Evolutionary conservation across 2,329 filamentous ascomycete genomes (phyloP).

Genomic region (Sporothrix protearum): DNA sequence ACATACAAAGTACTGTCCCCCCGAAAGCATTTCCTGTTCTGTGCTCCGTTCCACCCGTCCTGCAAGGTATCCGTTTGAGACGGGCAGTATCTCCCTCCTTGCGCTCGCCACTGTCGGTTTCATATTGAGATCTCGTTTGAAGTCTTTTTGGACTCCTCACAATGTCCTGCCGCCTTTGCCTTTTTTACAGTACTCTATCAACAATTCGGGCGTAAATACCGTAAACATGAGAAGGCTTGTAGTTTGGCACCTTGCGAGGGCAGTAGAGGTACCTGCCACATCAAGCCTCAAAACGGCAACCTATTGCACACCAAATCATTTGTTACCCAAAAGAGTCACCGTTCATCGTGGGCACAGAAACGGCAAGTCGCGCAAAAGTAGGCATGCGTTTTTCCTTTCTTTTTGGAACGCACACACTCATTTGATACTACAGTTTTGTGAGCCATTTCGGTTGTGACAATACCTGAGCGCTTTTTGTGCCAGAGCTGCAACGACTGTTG

Average conservation of each 20-base stretch:
- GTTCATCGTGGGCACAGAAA: background rate
- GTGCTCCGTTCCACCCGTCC: constrained; percentile 8
- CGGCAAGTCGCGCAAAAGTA: background rate
- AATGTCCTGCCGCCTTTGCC: background rate
- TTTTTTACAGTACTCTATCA: background rate
- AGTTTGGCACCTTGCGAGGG: background rate
- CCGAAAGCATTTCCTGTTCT: background rate
- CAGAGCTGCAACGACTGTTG: background rate
- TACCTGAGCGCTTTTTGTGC: background rate
- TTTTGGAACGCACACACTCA: too few relatives aligned
- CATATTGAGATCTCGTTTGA: constrained; percentile 4
- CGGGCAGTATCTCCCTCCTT: background rate
- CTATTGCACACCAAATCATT: background rate
- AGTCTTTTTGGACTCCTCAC: background rate
- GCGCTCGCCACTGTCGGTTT: background rate
- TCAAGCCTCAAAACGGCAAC: too few relatives aligned
- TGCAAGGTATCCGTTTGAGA: background rate
- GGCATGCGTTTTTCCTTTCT: background rate
- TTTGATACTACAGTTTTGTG: background rate
- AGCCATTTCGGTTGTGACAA: constrained; percentile 1
- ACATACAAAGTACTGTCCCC: background rate
- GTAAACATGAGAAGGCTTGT: background rate
- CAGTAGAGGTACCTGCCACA: too few relatives aligned
- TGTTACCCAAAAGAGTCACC: background rate
- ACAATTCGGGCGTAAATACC: background rate